Evolutionary conservation across 202 grass and related monocot species (phyloP).

Genomic region (Eragrostis tef): DNA sequence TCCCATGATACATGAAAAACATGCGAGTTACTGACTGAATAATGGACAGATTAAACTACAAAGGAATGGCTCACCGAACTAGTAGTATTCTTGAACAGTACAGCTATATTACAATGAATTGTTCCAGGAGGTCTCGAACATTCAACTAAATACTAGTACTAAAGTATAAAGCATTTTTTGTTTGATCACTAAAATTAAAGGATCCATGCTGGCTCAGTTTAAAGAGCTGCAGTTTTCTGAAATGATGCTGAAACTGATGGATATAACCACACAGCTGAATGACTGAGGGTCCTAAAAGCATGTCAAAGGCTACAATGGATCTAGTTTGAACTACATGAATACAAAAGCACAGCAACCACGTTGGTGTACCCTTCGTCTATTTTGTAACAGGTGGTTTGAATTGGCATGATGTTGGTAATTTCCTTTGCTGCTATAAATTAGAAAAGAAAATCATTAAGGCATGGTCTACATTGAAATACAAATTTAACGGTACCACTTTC

Average conservation of each 20-base stretch:
- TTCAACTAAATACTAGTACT: background rate
- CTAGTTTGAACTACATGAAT: background rate
- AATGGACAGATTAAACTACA: slow-evolving; percentile 11
- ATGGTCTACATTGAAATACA: too few species aligned
- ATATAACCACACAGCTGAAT: background rate
- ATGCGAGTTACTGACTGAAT: background rate
- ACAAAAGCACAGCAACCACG: background rate
- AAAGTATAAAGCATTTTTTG: too few species aligned
- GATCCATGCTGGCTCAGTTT: background rate
- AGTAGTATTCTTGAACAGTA: too few species aligned
- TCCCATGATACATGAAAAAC: background rate
- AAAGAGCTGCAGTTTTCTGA: background rate
- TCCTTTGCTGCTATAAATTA: too few species aligned
- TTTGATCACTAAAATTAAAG: too few species aligned
- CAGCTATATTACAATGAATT: background rate
- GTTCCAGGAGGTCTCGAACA: background rate
- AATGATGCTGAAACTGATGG: background rate
- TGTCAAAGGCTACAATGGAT: background rate
- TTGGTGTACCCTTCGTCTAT: too few species aligned
- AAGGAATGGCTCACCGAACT: background rate
- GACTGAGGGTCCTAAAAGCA: background rate
- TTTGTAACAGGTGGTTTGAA: too few species aligned
- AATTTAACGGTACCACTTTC: too few species aligned
- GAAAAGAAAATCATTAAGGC: too few species aligned
- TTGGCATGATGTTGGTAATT: too few species aligned